Evolutionary conservation across 140 eudicot species (phyloP).

Genomic region (Anethum foeniculum): DNA sequence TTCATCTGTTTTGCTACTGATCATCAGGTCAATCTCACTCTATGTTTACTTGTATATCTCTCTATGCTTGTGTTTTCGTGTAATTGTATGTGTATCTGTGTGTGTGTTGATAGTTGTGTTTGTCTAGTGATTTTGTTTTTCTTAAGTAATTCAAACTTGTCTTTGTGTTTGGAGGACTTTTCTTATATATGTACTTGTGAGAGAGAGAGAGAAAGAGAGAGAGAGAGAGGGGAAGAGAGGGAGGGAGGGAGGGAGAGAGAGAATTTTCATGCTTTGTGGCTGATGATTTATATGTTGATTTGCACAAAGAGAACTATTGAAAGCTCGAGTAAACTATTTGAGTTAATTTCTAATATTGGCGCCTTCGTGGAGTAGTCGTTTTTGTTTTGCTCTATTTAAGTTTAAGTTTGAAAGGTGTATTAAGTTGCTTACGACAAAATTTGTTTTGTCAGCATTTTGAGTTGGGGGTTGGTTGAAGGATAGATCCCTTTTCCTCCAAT

Average conservation of each 20-base stretch:
- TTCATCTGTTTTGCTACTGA: constrained; percentile 2
- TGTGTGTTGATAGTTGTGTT: background rate
- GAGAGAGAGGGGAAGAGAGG: background rate
- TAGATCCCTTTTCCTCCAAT: background rate
- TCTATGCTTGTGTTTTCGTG: background rate
- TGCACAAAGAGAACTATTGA: background rate
- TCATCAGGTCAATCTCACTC: constrained; percentile 4
- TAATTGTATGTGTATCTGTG: background rate
- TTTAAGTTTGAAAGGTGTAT: background rate
- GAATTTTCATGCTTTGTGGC: background rate
- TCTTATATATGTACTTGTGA: too few relatives aligned
- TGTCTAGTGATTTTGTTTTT: background rate
- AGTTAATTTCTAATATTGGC: background rate
- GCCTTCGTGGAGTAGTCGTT: background rate
- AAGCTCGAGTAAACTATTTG: background rate
- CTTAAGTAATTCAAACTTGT: background rate
- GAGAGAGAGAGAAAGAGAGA: background rate
- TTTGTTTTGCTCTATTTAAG: background rate
- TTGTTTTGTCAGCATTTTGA: background rate
- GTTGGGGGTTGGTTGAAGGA: background rate
- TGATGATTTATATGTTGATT: background rate
- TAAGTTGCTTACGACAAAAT: background rate
- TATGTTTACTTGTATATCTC: background rate
- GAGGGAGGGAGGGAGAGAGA: background rate
- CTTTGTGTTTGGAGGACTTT: background rate